phyloP scores from a whole-genome alignment of 495 filamentous ascomycete species.

The Penicillium roqueforti region DNA sequence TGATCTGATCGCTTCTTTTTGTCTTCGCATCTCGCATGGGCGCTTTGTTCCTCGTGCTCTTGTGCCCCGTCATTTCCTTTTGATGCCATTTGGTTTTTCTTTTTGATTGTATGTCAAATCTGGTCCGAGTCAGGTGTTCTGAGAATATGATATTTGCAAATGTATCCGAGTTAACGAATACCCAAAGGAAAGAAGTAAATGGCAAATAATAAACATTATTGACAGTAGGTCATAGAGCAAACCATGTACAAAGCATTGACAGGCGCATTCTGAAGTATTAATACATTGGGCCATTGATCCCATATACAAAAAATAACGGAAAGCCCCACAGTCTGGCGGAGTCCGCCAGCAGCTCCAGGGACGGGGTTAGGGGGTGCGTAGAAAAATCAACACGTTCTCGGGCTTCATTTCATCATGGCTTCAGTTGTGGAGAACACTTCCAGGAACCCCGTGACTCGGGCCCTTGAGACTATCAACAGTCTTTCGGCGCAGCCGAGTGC shows the following conservation, averaged over 20 bases:
- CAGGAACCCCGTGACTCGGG: constrained; percentile 37
- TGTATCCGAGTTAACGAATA: not conserved
- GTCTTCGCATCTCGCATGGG: not conserved
- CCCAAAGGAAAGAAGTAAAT: not conserved
- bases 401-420: constrained; percentile 14
- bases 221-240: constrained; percentile 22
- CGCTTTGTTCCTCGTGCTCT: not conserved
- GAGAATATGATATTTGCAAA: not conserved
- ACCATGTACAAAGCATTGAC: constrained; percentile 27
- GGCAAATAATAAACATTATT: constrained; percentile 29
- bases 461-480: constrained; percentile 42
- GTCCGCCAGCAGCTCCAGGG: constrained; percentile 38
- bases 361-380: constrained; percentile 14
- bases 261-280: constrained; percentile 25
- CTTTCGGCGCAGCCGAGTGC: constrained; percentile 39
- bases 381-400: constrained; percentile 13
- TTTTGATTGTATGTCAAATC: not conserved
- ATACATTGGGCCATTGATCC: constrained; percentile 20
- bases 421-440: constrained; percentile 39
- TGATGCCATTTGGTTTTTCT: not conserved
- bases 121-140: not conserved
- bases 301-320: constrained; percentile 13
- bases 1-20: constrained; percentile 5
- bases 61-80: not conserved
- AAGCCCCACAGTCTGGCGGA: constrained; percentile 25